phyloP scores from a whole-genome alignment of 495 filamentous ascomycete genomes.

The Amphirosellinia nigrospora region DNA sequence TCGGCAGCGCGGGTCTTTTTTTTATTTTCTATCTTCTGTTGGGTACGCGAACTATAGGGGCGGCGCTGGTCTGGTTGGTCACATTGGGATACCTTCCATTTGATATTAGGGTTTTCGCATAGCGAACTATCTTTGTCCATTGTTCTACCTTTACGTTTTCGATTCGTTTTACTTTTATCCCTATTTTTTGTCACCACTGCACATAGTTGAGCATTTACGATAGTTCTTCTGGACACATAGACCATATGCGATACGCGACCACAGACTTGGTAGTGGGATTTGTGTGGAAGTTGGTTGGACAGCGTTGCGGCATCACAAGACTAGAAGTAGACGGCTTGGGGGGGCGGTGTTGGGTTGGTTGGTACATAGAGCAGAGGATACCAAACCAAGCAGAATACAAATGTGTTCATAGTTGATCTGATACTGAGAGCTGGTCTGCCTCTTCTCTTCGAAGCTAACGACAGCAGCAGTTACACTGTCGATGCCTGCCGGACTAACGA shows the following conservation, averaged over 20 bases:
- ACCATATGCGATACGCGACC: constrained; percentile 7
- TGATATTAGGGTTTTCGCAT: constrained; percentile 9
- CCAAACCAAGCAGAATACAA: constrained; percentile 17
- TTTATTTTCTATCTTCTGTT: background rate
- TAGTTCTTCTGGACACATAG: constrained; percentile 3
- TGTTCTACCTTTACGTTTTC: background rate
- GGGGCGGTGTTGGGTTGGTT: background rate
- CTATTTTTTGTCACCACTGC: background rate
- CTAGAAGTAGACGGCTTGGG: constrained; percentile 17
- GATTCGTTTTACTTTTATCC: background rate
- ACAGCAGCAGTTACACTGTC: background rate
- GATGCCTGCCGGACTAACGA: constrained; percentile 16
- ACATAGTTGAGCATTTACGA: constrained; percentile 23
- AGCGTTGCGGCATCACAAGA: constrained; percentile 21
- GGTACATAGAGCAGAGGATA: constrained; percentile 12
- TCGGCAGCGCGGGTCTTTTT: constrained; percentile 7
- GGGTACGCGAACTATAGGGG: constrained; percentile 7
- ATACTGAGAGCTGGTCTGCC: background rate
- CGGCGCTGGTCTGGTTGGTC: constrained; percentile 20
- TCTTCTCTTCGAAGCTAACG: background rate
- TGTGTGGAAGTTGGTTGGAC: constrained; percentile 17
- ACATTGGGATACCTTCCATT: constrained; percentile 1
- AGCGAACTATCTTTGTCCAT: constrained; percentile 5
- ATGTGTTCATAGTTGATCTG: constrained; percentile 13
- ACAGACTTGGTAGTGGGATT: constrained; percentile 18